phyloP scores from a whole-genome alignment of 176 grass and related monocot species.

The Phragmites australis region DNA sequence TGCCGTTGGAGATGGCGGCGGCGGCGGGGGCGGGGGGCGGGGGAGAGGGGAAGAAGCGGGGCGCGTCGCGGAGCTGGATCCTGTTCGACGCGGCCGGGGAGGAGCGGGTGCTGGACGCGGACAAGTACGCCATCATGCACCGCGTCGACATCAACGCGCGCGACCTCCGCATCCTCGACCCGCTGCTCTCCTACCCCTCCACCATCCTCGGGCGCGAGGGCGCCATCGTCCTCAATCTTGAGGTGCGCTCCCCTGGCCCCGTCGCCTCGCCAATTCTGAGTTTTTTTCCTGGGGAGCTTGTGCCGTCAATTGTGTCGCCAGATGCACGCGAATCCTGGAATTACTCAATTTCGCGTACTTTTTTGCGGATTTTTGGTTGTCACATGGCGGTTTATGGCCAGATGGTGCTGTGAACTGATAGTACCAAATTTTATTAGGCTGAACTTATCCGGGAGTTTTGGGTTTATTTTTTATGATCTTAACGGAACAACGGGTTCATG shows the following conservation, averaged over 20 bases:
- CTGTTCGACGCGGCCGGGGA: slow-evolving; percentile 70
- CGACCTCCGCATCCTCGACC: slow-evolving; percentile 94
- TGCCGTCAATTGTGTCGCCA: background rate
- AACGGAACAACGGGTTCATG: slow-evolving; percentile 8
- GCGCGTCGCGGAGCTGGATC: slow-evolving; percentile 86
- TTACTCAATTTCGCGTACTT: background rate
- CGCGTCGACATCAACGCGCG: slow-evolving; percentile 93
- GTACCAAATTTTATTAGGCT: background rate
- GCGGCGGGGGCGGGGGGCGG: slow-evolving; percentile 22
- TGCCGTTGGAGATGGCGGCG: slow-evolving; percentile 53
- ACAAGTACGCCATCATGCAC: slow-evolving; percentile 99
- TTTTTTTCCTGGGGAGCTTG: background rate
- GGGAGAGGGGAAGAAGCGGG: slow-evolving; percentile 56
- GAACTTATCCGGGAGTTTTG: background rate
- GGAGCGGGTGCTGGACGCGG: slow-evolving; percentile 77
- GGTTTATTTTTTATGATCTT: background rate
- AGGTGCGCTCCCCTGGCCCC: slow-evolving; percentile 36
- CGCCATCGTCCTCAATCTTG: slow-evolving; percentile 97
- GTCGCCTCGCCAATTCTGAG: background rate
- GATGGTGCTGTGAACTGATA: background rate
- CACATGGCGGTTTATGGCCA: background rate
- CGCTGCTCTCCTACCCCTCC: slow-evolving; percentile 93
- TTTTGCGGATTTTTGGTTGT: background rate
- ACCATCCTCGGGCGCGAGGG: slow-evolving; percentile 92
- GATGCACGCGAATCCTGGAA: background rate